Base-by-base conservation (phyloP, 2,329 filamentous ascomycete species). In the Onygenales sp. region DNA sequence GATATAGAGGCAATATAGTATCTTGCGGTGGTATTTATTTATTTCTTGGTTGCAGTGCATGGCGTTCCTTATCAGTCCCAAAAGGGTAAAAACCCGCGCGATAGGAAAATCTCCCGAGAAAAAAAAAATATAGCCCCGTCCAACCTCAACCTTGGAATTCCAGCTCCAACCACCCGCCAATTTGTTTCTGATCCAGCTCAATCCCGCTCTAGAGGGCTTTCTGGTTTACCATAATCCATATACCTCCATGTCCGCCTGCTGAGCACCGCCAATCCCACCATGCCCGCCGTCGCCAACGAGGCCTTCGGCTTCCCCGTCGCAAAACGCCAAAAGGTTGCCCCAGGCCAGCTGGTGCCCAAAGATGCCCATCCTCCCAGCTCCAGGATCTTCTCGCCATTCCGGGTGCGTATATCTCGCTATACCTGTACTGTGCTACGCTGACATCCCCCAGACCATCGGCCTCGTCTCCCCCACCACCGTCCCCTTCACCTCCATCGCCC, bases 401-500 rank as follows among this genome's bases (percentile, higher is more conserved):
- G 93, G 70, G 90, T 94, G 83, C 60, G 84, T 70, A 48, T 13
- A 17, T 45, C 48, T 32, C n/a, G 7, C 42, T 32, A n/a, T 43
- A 5, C 13, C 27, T n/a, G 5, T 32, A 7, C 27, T 13, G 14
- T 13, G 13, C 33, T 43, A 13, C 7, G 43, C 47, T 54, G 33
- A 52, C 45, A 17, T 35, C 43, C 51, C 27, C 41, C 66, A 95
- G 89, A 96, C 92, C 46, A 81, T 98, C 59, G 93, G 93, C 13
- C 78, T 98, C 35, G 89, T 98, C 2, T 96, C 93, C 5, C 89
- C 93, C 0, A 96, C 92, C 2, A 73, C 78, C 48, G 89, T 96
- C 0, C 92, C 93, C 0, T 97, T 98, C 66, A 91, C 92, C 2
- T 86, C 87, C 5, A 80, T 94, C 35, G 87, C 92, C 0, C 78